Base-by-base conservation (phyloP, 177 flowering plant genomes). In the Vitis hybrid region DNA sequence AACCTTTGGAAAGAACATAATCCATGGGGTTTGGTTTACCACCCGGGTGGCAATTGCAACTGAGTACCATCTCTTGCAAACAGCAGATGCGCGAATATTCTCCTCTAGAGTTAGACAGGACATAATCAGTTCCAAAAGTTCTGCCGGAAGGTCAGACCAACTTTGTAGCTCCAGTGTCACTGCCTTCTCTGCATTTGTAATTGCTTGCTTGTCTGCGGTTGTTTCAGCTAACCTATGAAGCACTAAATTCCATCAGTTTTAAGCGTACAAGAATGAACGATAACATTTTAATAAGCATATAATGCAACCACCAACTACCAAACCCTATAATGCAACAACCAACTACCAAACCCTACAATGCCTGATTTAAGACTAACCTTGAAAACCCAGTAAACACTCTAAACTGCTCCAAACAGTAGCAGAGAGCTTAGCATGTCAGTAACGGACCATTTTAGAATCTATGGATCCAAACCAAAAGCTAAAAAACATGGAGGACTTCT, bases 1-100 rank as follows among this genome's bases (percentile, higher is more conserved):
- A 6, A 5, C 66, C 70, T 77, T 81, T n/a, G 87, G 89, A 56
- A 83, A 84, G 61, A 82, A 83, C 86, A 88, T 82, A 12, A 88
- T 75, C 86, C 83, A 84, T 1, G 91, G 91, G 14, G 83, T 70
- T 56, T 78, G 83, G 55, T 81, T 71, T 17, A 77, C 72, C 62
- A 80, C 73, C 50, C 87, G 76, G 50, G 83, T 79, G 6, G 85
- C 77, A 24, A 73, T 12, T 2, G 90, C 88, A 60, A 60, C 79
- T 0, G 74, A 56, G 11, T 72, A 79, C 88, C 90, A 88, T 57
- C 75, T 75, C 73, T 79, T 86, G 82, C 90, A 88, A 52, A 81
- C 91, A 62, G 54, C 82, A 14, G 91, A 88, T 14, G 79, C 73
- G 4, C 85, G 84, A 52, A 85, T 64, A 62, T 84, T 87, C 17